Evolutionary conservation across 2,329 filamentous ascomycete species (phyloP).

Genomic region (Huntiella moniliformis): DNA sequence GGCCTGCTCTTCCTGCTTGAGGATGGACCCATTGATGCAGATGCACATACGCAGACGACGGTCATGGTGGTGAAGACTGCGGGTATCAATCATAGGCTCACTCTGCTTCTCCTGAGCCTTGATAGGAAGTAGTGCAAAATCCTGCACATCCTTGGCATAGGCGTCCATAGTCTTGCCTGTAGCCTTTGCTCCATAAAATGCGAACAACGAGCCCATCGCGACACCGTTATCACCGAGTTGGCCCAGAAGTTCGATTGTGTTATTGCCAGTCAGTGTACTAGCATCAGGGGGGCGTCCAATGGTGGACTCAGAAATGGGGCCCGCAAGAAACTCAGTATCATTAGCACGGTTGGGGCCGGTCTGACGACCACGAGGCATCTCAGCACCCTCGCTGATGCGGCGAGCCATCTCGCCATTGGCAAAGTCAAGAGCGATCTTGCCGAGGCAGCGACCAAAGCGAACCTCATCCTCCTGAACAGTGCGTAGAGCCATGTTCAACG

Average conservation of each 20-base stretch:
- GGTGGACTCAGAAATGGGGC: slow-evolving; percentile 58
- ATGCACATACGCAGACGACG: slow-evolving; percentile 66
- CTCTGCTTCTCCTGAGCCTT: slow-evolving; percentile 25
- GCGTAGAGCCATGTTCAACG: slow-evolving; percentile 46
- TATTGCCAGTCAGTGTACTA: slow-evolving; percentile 52
- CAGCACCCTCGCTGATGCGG: slow-evolving; percentile 13
- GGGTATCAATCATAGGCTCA: slow-evolving; percentile 28
- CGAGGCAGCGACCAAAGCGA: slow-evolving; percentile 54
- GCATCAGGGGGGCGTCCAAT: slow-evolving; percentile 65
- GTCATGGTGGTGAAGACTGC: slow-evolving; percentile 33
- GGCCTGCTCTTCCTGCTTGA: slow-evolving; percentile 49
- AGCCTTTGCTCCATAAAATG: slow-evolving; percentile 74
- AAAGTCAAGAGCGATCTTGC: slow-evolving; percentile 40
- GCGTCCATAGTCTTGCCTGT: slow-evolving; percentile 71
- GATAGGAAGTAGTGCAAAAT: slow-evolving; percentile 72
- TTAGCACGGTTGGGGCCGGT: slow-evolving; percentile 10
- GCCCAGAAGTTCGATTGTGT: slow-evolving; percentile 62
- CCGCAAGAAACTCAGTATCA: slow-evolving; percentile 45
- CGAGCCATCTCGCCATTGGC: slow-evolving; percentile 11
- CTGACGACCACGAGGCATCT: slow-evolving; percentile 17
- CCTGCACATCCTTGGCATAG: slow-evolving; percentile 71
- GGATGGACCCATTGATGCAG: slow-evolving; percentile 66
- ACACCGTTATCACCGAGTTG: slow-evolving; percentile 62
- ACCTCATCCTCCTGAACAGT: slow-evolving; percentile 53
- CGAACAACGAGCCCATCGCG: slow-evolving; percentile 69